phyloP scores from a whole-genome alignment of 2,329 filamentous ascomycete species.

The Xylariaceae sp. region DNA sequence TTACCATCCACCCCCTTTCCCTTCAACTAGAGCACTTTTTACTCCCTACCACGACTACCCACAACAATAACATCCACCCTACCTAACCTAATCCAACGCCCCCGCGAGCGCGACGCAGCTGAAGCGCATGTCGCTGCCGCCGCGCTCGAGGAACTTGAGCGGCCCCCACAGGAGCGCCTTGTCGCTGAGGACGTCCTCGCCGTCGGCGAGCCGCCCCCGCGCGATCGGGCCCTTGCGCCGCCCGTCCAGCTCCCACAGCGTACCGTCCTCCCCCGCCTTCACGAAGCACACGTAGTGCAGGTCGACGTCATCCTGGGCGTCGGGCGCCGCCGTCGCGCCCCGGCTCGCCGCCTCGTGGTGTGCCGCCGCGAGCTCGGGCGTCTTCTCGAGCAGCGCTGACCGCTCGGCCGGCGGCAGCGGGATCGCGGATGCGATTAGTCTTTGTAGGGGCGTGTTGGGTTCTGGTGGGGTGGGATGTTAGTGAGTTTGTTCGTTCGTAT shows the following conservation, averaged over 20 bases:
- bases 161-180: constrained; percentile 73
- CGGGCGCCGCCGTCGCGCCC: constrained; percentile 79
- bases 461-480: constrained; percentile 39
- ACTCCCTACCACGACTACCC: too few species aligned
- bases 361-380: constrained; percentile 72
- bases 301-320: constrained; percentile 80
- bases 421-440: constrained; percentile 70
- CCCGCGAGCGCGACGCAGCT: constrained; percentile 60
- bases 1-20: not conserved
- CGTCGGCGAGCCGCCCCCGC: constrained; percentile 56
- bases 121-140: constrained; percentile 59
- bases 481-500: constrained; percentile 44
- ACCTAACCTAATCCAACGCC: constrained; percentile 45
- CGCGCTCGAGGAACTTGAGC: constrained; percentile 58
- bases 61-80: not conserved
- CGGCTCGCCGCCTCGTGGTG: constrained; percentile 75
- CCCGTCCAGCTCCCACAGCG: constrained; percentile 63
- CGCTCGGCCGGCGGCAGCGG: constrained; percentile 68
- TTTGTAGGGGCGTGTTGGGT: constrained; percentile 59
- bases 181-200: constrained; percentile 75
- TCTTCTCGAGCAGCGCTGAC: constrained; percentile 76
- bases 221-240: constrained; percentile 59
- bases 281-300: constrained; percentile 96
- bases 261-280: constrained; percentile 65
- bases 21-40: too few species aligned